Evolutionary conservation across 2,329 filamentous ascomycete species (phyloP), one percentile per base, ranked within the genome.

Genomic region (Ophiocordyceps unilateralis): DNA sequence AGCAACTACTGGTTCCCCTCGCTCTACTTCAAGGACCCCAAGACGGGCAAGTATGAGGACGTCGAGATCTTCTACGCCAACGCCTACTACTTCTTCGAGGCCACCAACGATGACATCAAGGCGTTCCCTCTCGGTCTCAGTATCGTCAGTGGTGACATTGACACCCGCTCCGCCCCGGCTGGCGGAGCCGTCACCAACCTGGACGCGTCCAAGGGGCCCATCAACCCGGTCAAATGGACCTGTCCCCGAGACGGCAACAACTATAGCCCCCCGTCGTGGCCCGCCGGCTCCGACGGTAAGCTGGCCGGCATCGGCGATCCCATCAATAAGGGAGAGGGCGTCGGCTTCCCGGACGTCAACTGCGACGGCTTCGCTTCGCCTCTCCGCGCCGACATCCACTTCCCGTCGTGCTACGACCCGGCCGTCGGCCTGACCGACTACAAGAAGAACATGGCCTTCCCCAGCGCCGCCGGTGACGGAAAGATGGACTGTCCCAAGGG

Each of bases 1-100:
- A 81, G 74, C 51, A 81, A 81, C 59, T 88, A 89, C 66, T 88
- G 83, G 83, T 76, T 78, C 44, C 82, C 83, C 1, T 66, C 68
- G 23, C 63, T 88, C 3, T 87, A 78, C 62, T 86, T 80, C 60
- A 63, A 69, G 50, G 72, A 81, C 49, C 69, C 75, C 52, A 63
- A 70, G 50, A 74, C 78, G 49, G 73, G 72, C 41, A 70, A 68
- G 42, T 75, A 84, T 50, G 73, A 78, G 58, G 68, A 70, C 30
- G 82, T 87, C 17, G 68, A 76, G 39, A 63, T 83, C 47, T 78
- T 80, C 53, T 84, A 84, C 56, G 78, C 81, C 72, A 78, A 79
- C 54, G 73, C 74, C 47, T 91, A 91, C 66, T 88, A 89, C 63
- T 78, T 81, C 60, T 79, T 80, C 57, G 75, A 80, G 50, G 53